A percentile compares a stretch with the other conserved stretches of the same genome.
Conservation (phyloP, 495 filamentous ascomycete genomes). For the Aspergillus affinis region DNA sequence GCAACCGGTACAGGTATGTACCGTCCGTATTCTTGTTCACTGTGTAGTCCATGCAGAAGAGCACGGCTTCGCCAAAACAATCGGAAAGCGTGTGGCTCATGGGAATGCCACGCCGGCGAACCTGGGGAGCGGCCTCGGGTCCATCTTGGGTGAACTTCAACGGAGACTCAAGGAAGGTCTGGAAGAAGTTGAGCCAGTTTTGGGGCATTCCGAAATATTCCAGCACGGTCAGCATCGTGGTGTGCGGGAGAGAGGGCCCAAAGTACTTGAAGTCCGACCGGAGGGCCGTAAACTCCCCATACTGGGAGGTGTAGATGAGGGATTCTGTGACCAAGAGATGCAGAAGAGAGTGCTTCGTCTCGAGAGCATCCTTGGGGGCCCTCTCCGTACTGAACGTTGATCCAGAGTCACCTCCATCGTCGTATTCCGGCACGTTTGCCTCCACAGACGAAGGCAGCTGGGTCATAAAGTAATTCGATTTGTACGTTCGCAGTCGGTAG, state of each 20-base stretch:
- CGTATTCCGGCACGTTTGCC: slow-evolving; percentile 30
- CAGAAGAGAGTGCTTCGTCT: slow-evolving; percentile 59
- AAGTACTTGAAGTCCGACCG: slow-evolving; percentile 64
- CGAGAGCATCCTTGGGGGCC: slow-evolving; percentile 41
- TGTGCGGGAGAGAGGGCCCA: slow-evolving; percentile 60
- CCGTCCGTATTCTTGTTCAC: slow-evolving; percentile 59
- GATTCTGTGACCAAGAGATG: slow-evolving; percentile 63
- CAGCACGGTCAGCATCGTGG: slow-evolving; percentile 55
- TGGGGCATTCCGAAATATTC: slow-evolving; percentile 60
- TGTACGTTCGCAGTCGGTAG: slow-evolving; percentile 40
- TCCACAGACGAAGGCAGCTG: slow-evolving; percentile 37
- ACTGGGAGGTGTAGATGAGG: slow-evolving; percentile 55
- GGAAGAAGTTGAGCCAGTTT: slow-evolving; percentile 63
- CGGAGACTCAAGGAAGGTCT: slow-evolving; percentile 57
- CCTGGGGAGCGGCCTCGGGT: slow-evolving; percentile 33
- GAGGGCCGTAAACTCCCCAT: slow-evolving; percentile 59
- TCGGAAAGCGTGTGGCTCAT: slow-evolving; percentile 60
- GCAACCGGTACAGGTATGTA: slow-evolving; percentile 57
- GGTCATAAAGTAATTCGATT: slow-evolving; percentile 54
- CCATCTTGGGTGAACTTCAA: slow-evolving; percentile 59
- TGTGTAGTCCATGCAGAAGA: slow-evolving; percentile 66
- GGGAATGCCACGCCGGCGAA: slow-evolving; percentile 57
- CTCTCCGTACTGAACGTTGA: slow-evolving; percentile 19
- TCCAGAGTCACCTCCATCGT: slow-evolving; percentile 30
- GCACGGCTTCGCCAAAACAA: slow-evolving; percentile 57